These are phyloP conservation scores for Glycine tomentella DNA, from an alignment of 306 rosid genomes.

Conservation along the genomic window DNA sequence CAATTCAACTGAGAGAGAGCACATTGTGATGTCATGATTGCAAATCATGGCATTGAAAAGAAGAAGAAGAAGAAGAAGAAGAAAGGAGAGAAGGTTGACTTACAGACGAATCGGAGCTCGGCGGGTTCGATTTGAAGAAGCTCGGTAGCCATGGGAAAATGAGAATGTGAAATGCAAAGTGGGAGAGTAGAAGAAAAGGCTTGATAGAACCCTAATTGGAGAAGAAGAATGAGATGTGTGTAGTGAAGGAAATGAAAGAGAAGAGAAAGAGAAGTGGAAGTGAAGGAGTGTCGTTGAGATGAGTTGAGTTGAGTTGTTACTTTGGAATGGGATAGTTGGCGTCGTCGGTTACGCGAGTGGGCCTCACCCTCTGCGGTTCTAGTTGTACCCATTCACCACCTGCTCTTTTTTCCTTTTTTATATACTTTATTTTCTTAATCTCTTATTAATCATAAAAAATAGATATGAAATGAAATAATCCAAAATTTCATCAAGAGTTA, in stretches of 20 bases:
- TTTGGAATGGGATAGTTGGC: slow-evolving; percentile 21
- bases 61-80: not conserved
- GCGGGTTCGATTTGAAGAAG: slow-evolving; percentile 77
- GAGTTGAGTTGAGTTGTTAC: slow-evolving; percentile 26
- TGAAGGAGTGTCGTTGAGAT: not conserved
- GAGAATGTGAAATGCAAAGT: not conserved
- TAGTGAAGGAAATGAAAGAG: not conserved
- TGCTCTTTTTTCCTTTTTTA: not conserved
- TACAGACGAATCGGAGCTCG: slow-evolving; percentile 82
- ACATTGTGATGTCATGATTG: slow-evolving; percentile 4
- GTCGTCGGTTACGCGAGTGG: slow-evolving; percentile 26
- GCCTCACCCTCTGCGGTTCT: not conserved
- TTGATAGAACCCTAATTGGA: not conserved
- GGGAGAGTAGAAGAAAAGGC: too few species aligned
- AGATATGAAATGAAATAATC: too few species aligned
- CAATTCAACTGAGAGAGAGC: slow-evolving; percentile 67
- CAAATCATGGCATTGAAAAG: not conserved
- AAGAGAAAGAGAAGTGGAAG: too few species aligned
- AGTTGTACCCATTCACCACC: not conserved
- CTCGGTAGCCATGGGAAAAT: slow-evolving; percentile 62
- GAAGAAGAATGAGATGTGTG: not conserved
- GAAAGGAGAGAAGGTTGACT: slow-evolving; percentile 29
- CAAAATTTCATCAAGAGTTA: too few species aligned
- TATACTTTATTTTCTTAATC: too few species aligned
- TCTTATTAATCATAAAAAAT: too few species aligned